phyloP scores from a whole-genome alignment of 1,284 basidiomycete genomes.

The Puccinia polysora region DNA sequence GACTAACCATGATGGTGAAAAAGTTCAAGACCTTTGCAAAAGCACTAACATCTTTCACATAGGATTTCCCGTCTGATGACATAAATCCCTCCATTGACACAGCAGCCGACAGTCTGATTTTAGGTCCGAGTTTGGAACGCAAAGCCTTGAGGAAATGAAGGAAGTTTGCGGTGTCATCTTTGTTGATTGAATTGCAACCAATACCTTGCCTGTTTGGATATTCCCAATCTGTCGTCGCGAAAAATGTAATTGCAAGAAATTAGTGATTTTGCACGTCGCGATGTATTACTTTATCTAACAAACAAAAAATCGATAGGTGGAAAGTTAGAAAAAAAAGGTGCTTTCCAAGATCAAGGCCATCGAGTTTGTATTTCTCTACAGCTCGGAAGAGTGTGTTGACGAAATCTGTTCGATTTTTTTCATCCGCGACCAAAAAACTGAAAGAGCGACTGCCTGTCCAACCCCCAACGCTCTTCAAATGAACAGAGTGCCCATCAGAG shows the following conservation, averaged over 20 bases:
- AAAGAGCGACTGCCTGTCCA: conserved; percentile 36
- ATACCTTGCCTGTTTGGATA: conserved; percentile 40
- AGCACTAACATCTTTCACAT: conserved; percentile 20
- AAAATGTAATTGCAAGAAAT: too few relatives aligned
- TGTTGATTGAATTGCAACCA: conserved; percentile 28
- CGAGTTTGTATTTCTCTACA: conserved; percentile 16
- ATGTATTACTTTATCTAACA: background rate
- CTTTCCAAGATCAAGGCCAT: conserved; percentile 30
- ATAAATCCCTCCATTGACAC: conserved; percentile 39
- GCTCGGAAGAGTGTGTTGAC: conserved; percentile 2
- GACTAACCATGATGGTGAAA: conserved; percentile 40
- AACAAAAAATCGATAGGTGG: background rate
- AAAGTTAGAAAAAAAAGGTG: background rate
- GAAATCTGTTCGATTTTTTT: conserved; percentile 19
- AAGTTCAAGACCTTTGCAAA: conserved; percentile 34
- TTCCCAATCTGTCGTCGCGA: conserved; percentile 33
- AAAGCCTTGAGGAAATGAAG: conserved; percentile 14
- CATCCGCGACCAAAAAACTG: conserved; percentile 26
- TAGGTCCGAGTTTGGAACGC: conserved; percentile 14
- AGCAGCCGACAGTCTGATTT: conserved; percentile 20
- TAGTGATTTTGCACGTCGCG: background rate
- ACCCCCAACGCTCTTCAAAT: conserved; percentile 12
- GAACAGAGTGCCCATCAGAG: background rate
- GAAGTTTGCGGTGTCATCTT: conserved; percentile 27
- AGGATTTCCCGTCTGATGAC: conserved; percentile 16